A percentile compares a stretch with the other conserved stretches of the same genome.
Evolutionary conservation across 2,329 filamentous ascomycete genomes (phyloP).

Genomic region (Leptoxyphium fumago): DNA sequence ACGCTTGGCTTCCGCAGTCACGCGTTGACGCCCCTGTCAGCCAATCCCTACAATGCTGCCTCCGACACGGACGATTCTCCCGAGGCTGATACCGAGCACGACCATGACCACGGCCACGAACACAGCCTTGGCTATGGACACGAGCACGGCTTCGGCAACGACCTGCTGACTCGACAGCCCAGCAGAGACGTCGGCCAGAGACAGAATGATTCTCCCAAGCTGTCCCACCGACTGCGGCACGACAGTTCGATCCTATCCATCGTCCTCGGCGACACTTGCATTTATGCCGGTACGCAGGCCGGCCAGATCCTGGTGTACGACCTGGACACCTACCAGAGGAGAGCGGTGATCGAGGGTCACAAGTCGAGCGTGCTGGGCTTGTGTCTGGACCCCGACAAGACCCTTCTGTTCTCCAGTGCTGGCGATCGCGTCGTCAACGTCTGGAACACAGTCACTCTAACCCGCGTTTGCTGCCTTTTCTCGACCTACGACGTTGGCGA

Average conservation of each 20-base stretch:
- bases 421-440: conserved; percentile 91
- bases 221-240: conserved; percentile 62
- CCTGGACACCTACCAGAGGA: conserved; percentile 70
- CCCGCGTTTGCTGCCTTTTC: conserved; percentile 75
- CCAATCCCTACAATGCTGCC: conserved; percentile 4
- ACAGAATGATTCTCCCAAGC: conserved; percentile 34
- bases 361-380: conserved; percentile 81
- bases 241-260: conserved; percentile 70
- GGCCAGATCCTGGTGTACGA: conserved; percentile 89
- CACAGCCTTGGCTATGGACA: too few species aligned
- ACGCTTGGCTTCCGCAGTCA: conserved; percentile 5
- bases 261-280: conserved; percentile 61
- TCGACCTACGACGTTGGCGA: conserved; percentile 90
- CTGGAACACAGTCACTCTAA: conserved; percentile 68
- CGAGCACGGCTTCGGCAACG: background rate
- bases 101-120: too few species aligned
- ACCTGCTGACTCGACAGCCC: background rate
- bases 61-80: conserved; percentile 8
- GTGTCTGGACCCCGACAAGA: conserved; percentile 59
- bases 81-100: background rate
- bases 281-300: conserved; percentile 86
- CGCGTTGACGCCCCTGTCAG: conserved; percentile 5
- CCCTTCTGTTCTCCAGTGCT: conserved; percentile 77
- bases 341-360: conserved; percentile 70
- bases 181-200: background rate